phyloP scores from a whole-genome alignment of 139 green algal genomes.

The Chlorella sp. region DNA sequence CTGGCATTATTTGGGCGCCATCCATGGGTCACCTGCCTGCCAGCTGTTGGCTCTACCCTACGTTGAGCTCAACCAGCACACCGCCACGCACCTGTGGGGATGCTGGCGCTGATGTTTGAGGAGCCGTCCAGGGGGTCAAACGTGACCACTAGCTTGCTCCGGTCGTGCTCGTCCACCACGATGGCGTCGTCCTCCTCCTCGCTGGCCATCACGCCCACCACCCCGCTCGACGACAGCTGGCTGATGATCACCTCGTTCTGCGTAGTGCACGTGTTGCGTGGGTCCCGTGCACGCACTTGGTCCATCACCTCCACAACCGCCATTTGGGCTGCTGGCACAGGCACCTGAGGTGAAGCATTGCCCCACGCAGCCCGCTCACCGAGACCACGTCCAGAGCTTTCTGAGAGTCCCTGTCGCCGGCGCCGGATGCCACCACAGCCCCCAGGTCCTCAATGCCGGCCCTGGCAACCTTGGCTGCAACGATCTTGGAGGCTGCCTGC shows the following conservation, averaged over 20 bases:
- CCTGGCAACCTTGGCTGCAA: constrained; percentile 9
- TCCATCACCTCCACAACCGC: constrained; percentile 29
- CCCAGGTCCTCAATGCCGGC: constrained; percentile 37
- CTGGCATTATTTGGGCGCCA: no score
- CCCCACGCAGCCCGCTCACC: no score
- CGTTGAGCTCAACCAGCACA: no score
- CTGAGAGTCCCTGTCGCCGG: constrained; percentile 30
- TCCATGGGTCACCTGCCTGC: no score
- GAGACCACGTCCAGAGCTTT: constrained; percentile 57
- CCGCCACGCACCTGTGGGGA: constrained; percentile 40
- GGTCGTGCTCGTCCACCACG: constrained; percentile 7
- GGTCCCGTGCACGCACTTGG: not conserved
- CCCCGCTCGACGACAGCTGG: constrained; percentile 22
- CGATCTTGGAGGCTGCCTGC: not conserved
- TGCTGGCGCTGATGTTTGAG: constrained; percentile 59
- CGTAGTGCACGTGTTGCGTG: not conserved
- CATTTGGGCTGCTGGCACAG: no score
- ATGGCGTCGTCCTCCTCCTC: constrained; percentile 63
- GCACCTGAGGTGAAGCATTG: no score
- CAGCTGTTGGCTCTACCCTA: no score
- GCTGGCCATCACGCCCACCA: constrained; percentile 43
- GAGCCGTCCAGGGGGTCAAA: constrained; percentile 73
- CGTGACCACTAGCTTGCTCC: constrained; percentile 40
- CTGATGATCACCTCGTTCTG: constrained; percentile 47
- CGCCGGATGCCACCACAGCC: constrained; percentile 7